phyloP scores from a whole-genome alignment of 768 basidiomycete species.

The Pholiota conissans region DNA sequence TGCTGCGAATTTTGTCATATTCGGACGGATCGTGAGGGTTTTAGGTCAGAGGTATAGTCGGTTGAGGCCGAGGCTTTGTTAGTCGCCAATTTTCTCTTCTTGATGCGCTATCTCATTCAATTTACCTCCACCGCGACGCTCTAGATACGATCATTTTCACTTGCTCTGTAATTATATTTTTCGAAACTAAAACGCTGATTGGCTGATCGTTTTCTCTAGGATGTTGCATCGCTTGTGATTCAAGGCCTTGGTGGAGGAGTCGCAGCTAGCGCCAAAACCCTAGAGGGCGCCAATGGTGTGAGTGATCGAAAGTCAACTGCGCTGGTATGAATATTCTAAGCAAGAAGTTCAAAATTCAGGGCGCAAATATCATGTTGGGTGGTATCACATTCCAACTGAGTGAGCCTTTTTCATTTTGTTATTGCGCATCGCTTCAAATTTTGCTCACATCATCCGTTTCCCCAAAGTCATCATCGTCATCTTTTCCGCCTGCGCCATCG shows the following conservation, averaged over 20 bases:
- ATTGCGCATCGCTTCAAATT: too few relatives aligned
- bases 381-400: constrained; percentile 52
- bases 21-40: constrained; percentile 44
- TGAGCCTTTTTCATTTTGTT: neutral
- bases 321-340: neutral
- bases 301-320: neutral
- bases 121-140: neutral
- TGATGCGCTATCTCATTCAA: neutral
- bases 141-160: constrained; percentile 45
- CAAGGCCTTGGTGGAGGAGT: neutral
- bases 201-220: neutral
- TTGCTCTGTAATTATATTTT: constrained; percentile 26
- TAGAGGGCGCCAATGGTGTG: neutral
- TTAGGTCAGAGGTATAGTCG: constrained; percentile 49
- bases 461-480: constrained; percentile 45
- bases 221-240: neutral
- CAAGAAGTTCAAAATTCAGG: constrained; percentile 23
- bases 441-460: too few relatives aligned
- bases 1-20: constrained; percentile 60
- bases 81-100: neutral
- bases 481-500: constrained; percentile 37
- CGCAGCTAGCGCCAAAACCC: neutral
- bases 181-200: neutral
- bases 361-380: constrained; percentile 50
- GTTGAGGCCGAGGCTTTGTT: constrained; percentile 30